Evolutionary conservation across 2,329 filamentous ascomycete species (phyloP), one percentile per base, ranked within the genome.

Genomic region (Aspergillus sergii): DNA sequence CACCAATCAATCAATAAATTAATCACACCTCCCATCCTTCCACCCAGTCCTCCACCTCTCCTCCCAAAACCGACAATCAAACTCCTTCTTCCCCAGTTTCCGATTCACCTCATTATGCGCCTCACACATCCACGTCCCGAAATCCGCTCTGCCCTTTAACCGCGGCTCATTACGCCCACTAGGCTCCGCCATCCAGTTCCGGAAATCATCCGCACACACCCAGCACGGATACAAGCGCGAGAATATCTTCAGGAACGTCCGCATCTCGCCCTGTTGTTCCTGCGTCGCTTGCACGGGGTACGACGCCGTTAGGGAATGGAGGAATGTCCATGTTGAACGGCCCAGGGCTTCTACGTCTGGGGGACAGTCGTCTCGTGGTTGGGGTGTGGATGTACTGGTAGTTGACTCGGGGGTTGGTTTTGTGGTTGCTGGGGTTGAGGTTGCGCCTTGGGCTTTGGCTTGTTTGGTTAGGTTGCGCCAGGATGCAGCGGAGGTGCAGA

Each of bases 11-110:
- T 3, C 87, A 76, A 32, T 36, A 5, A 59, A 55, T 76, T 63
- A 88, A 79, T 86, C 87, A 76, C 88, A 90, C 61, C 87, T 80
- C 23, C 88, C 88, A 81, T 90, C 88, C 75, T 84, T 87, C 82
- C 89, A 97, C 0, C 95, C 95, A 1, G 91, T 95, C 80, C 91
- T 85, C 95, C 95, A 99, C 76, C 95, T 86, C 84, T 98, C 92
- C 77, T 97, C 89, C 94, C 95, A 98, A 72, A 84, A 87, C 60
- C 82, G 83, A 80, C 95, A 99, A 83, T 99, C 93, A 80, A 99
- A 99, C 70, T 86, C 85, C 64, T 87, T 84, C 85, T 99, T 99
- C 57, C 95, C 95, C 70, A 99, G 78, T 82, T 97, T 98, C 64
- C 78, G 75, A 77, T 82, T 84, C 48, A 83, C 80, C 63, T 80